phyloP scores from a whole-genome alignment of 2,329 filamentous ascomycete species.

The Aspergillus alliaceus region DNA sequence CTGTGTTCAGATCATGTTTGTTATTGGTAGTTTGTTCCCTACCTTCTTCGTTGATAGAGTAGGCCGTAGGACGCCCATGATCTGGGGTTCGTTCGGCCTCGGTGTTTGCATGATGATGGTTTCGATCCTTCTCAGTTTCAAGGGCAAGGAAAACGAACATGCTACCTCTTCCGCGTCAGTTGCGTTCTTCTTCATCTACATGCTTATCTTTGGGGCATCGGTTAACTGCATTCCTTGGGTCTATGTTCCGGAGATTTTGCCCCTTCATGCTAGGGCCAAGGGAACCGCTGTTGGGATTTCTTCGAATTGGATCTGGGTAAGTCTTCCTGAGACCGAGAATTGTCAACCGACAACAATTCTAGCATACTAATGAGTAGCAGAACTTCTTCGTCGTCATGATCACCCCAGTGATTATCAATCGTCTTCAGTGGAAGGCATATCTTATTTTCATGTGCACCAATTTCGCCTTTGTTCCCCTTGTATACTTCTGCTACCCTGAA shows the following conservation, averaged over 20 bases:
- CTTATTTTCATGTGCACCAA: slow-evolving; percentile 39
- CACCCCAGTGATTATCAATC: slow-evolving; percentile 34
- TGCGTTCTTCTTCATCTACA: slow-evolving; percentile 50
- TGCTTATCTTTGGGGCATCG: slow-evolving; percentile 45
- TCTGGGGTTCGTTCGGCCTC: slow-evolving; percentile 33
- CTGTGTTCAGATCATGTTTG: slow-evolving; percentile 30
- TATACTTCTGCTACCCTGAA: slow-evolving; percentile 50
- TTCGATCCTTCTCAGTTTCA: slow-evolving; percentile 43
- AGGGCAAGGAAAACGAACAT: slow-evolving; percentile 33
- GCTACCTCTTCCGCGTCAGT: slow-evolving; percentile 47
- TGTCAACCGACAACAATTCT: too few species aligned
- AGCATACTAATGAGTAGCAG: slow-evolving; percentile 8
- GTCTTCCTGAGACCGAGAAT: not conserved
- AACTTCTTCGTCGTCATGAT: slow-evolving; percentile 49
- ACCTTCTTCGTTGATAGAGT: slow-evolving; percentile 48
- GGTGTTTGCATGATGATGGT: slow-evolving; percentile 41
- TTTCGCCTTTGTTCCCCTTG: slow-evolving; percentile 32
- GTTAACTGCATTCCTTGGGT: slow-evolving; percentile 53
- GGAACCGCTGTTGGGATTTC: slow-evolving; percentile 43
- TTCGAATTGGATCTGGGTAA: slow-evolving; percentile 48
- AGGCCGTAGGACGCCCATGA: slow-evolving; percentile 37
- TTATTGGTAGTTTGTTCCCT: slow-evolving; percentile 42
- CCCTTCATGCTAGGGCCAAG: slow-evolving; percentile 51
- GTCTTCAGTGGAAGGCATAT: slow-evolving; percentile 36
- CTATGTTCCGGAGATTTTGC: slow-evolving; percentile 52